Percentiles rank a stretch among this genome's conserved stretches.
Evolutionary conservation across 2,329 filamentous ascomycete genomes (phyloP).

Genomic region (Botrytis sinoallii): DNA sequence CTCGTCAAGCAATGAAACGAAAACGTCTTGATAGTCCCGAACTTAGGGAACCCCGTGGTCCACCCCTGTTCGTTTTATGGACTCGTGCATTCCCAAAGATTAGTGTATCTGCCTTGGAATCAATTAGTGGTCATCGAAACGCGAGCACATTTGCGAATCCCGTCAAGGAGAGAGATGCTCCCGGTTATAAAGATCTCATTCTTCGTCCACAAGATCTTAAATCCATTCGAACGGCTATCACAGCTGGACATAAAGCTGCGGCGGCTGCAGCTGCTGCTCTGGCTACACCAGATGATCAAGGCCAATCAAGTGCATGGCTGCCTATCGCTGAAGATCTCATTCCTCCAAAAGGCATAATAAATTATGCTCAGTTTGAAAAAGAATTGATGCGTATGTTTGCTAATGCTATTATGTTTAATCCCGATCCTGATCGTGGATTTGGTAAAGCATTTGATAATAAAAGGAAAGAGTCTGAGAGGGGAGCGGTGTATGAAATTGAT

Average conservation of each 20-base stretch:
- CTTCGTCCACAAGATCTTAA: conserved; percentile 75
- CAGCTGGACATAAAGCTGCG: conserved; percentile 66
- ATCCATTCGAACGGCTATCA: conserved; percentile 71
- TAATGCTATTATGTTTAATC: conserved; percentile 98
- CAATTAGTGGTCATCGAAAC: conserved; percentile 72
- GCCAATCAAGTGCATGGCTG: conserved; percentile 57
- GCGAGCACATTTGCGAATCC: conserved; percentile 77
- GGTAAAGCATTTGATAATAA: conserved; percentile 41
- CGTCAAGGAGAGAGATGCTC: conserved; percentile 70
- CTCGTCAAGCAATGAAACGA: conserved; percentile 48
- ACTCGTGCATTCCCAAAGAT: conserved; percentile 74
- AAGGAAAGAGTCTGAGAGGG: conserved; percentile 40
- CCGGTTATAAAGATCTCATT: conserved; percentile 71
- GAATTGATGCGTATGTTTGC: conserved; percentile 96
- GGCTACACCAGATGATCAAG: conserved; percentile 47
- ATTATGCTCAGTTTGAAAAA: conserved; percentile 86
- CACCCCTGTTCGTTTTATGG: conserved; percentile 68
- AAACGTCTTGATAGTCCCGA: conserved; percentile 47
- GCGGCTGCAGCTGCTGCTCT: conserved; percentile 61
- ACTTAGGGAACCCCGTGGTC: conserved; percentile 43
- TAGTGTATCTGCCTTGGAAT: conserved; percentile 68
- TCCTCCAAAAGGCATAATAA: conserved; percentile 86
- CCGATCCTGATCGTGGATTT: conserved; percentile 72
- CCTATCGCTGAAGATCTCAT: conserved; percentile 73
- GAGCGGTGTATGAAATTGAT: conserved; percentile 60